Percentiles rank a stretch among this genome's conserved stretches.
Evolutionary conservation across 768 basidiomycete species (phyloP).

Genomic region (Xerocomus brunneocitrinus): DNA sequence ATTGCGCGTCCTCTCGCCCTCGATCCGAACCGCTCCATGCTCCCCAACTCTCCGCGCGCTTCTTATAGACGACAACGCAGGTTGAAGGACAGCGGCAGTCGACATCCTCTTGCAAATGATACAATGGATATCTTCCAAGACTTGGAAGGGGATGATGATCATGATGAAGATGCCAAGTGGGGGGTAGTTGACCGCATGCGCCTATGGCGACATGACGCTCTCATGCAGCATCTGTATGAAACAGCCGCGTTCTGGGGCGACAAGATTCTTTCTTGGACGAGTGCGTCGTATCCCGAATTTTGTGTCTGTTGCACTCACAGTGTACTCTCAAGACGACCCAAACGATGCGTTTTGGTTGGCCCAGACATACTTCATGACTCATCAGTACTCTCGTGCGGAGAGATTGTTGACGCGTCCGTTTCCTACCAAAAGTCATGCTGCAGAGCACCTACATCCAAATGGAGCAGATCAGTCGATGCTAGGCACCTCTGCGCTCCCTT

Average conservation of each 20-base stretch:
- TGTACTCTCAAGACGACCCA: constrained; percentile 62
- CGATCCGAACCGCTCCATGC: constrained; percentile 77
- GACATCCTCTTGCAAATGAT: constrained; percentile 75
- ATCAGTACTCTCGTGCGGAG: constrained; percentile 93
- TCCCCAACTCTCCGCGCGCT: constrained; percentile 68
- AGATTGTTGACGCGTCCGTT: constrained; percentile 87
- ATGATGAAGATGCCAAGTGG: constrained; percentile 69
- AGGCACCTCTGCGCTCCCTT: constrained; percentile 38
- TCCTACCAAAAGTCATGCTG: constrained; percentile 45
- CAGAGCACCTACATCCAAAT: constrained; percentile 28
- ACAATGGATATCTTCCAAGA: constrained; percentile 73
- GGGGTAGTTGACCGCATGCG: constrained; percentile 93
- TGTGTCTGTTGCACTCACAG: constrained; percentile 6
- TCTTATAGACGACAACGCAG: constrained; percentile 58
- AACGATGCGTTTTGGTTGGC: constrained; percentile 99
- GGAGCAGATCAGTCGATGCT: constrained; percentile 16
- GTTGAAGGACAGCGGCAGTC: constrained; percentile 49
- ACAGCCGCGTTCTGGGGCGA: constrained; percentile 99
- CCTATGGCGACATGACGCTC: constrained; percentile 94
- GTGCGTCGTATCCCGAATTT: constrained; percentile 45
- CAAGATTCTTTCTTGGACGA: constrained; percentile 94
- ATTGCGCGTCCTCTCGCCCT: constrained; percentile 53
- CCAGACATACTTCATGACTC: constrained; percentile 93
- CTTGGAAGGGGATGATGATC: constrained; percentile 52
- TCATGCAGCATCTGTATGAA: constrained; percentile 97